Base-by-base conservation (phyloP, 805 yeast species). In the Yamadazyma insecticola region DNA sequence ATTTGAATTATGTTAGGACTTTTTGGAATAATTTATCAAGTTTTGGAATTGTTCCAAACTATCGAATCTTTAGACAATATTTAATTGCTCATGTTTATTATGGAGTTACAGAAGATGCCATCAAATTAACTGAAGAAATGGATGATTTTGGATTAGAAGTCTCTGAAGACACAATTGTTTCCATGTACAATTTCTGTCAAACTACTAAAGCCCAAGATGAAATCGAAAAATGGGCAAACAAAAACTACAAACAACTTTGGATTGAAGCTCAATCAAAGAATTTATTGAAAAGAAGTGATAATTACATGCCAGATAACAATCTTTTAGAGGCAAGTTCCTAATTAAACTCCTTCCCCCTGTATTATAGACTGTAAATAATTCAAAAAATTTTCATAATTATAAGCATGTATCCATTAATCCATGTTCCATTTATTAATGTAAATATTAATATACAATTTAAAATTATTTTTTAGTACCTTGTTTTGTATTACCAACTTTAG, bases 41-140 rank as follows among this genome's bases (percentile, higher is more conserved):
- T 23, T 75, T 65, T 43, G 72, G 70, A 1, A 53, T 83, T 4
- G 41, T 63, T 9, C 84, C 85, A 0, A 67, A 72, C 36, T 55
- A 67, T 21, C 64, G 64, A 7, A 66, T 78, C 20, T 71, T 69
- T 47, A 68, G 66, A 24, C 86, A 81, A 49, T 78, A 73, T 44
- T 52, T 84, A 20, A 72, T 81, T 35, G 84, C 87, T 0, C 78
- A 81, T 49, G 80, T 83, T 37, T 79, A 78, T 43, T 76, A 77
- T 47, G 87, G 81, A 6, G 58, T 68, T 27, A 70, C 67, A 22
- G 68, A 67, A 7, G 67, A 72, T 3, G 92, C 92, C 0, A 54
- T 78, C 5, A 57, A 60, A 12, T 51, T 76, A 16, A 64, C 75
- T 3, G 59, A 63, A 13, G 62, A 60, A 17, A 68, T 77, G 51